Percentiles rank a stretch among this genome's conserved stretches.
Evolutionary conservation across 2,329 filamentous ascomycete genomes (phyloP).

Genomic region (Cladosporium sp.): DNA sequence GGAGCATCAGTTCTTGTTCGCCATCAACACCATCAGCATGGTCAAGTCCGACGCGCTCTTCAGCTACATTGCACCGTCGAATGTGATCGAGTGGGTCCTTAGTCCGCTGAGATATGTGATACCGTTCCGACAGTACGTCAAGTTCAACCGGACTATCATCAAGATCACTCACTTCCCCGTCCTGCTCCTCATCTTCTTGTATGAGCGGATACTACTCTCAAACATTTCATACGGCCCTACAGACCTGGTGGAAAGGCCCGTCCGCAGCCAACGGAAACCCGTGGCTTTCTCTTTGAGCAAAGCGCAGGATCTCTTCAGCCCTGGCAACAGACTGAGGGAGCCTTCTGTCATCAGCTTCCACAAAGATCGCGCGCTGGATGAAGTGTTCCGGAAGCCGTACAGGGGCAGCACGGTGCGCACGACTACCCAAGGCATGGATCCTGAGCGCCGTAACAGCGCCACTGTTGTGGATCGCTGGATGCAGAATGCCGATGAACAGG

Average conservation of each 20-base stretch:
- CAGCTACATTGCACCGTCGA: constrained; percentile 87
- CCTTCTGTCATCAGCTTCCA: constrained; percentile 86
- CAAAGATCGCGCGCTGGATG: constrained; percentile 85
- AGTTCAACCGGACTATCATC: constrained; percentile 85
- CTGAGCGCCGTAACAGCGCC: constrained; percentile 69
- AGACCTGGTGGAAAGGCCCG: constrained; percentile 75
- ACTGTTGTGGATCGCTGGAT: constrained; percentile 90
- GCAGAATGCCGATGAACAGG: constrained; percentile 63
- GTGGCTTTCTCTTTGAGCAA: constrained; percentile 35
- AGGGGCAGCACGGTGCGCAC: constrained; percentile 60
- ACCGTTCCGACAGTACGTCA: constrained; percentile 78
- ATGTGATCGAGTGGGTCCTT: constrained; percentile 86
- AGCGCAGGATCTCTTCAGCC: constrained; percentile 66
- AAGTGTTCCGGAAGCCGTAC: constrained; percentile 77
- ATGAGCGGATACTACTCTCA: constrained; percentile 78
- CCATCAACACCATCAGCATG: constrained; percentile 96
- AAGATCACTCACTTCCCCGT: constrained; percentile 88
- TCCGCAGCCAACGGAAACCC: constrained; percentile 30
- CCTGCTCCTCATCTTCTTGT: constrained; percentile 80
- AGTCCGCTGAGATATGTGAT: constrained; percentile 80
- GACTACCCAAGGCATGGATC: constrained; percentile 43
- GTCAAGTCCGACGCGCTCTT: constrained; percentile 97
- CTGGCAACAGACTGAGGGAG: constrained; percentile 64
- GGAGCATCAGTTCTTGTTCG: constrained; percentile 89
- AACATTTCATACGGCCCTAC: constrained; percentile 76